Evolutionary conservation across 2,329 filamentous ascomycete species (phyloP), one percentile per base, ranked within the genome.

Genomic region (Magnaporthiopsis incrustans): DNA sequence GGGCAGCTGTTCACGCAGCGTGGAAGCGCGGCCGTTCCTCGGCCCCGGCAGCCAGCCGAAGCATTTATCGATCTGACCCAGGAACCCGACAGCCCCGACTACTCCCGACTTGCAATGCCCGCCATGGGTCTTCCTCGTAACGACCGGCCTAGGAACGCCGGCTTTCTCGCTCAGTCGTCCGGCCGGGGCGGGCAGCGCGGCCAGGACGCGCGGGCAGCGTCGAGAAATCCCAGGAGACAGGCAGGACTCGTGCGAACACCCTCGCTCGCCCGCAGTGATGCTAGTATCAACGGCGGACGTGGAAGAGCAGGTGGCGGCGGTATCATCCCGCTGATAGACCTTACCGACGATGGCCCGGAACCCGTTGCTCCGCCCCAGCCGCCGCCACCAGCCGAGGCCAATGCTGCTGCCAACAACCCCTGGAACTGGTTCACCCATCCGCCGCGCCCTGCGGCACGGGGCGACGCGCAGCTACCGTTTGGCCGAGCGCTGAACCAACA

Each of bases 31-130:
- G 18, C 8, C 27, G 27, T 30, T 8, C 1, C 33, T 35, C 33
- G 33, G 33, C 33, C 2, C 33, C 10, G 18, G 15, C 35, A 38
- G 35, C 35, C 35, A 57, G 68, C 38, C 25, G 25, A 22, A 26
- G 60, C 53, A 15, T 72, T 83, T 18, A 83, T 84, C 58, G 81
- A 84, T 65, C 71, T 84, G 60, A 83, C 81, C 0, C 76, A 74
- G 12, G 81, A 82, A 67, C 79, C 80, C 0, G 81, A 83, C 69
- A 82, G 79, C 25, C 79, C 80, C 0, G 70, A 38, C 35, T 38
- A 38, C 68, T 10, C 64, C 66, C 38, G 60, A 59, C 44, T 26
- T 10, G 35, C n/a, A 22, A 4, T 27, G 27, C 44, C 53, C 11
- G n/a, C 67, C 25, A 58, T 65, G 50, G 38, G 58, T n/a, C 35